These are phyloP conservation scores for Ustilago trichophora DNA, from an alignment of 1,284 basidiomycete genomes.

Conservation along the genomic window DNA sequence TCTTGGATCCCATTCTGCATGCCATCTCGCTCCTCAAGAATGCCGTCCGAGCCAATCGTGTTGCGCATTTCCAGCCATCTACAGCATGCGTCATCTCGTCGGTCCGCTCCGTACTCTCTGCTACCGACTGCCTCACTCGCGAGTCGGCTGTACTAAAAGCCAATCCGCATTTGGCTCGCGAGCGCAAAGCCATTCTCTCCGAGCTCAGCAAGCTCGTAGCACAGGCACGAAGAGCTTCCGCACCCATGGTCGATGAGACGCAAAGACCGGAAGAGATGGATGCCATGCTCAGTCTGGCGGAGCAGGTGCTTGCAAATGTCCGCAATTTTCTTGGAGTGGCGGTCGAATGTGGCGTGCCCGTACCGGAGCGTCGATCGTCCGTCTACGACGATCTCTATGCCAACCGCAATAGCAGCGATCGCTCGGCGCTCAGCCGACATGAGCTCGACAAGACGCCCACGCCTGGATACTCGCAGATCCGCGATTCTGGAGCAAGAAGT, in stretches of 20 bases:
- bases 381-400: constrained; percentile 57
- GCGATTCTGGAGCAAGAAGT: constrained; percentile 12
- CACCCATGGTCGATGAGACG: constrained; percentile 49
- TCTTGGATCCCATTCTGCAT: constrained; percentile 74
- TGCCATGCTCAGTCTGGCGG: constrained; percentile 68
- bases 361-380: constrained; percentile 70
- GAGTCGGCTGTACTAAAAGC: constrained; percentile 78
- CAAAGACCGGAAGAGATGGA: constrained; percentile 65
- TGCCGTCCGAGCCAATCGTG: constrained; percentile 79
- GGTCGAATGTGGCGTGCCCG: constrained; percentile 79
- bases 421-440: constrained; percentile 2
- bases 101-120: constrained; percentile 85
- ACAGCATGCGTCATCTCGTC: constrained; percentile 86
- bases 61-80: constrained; percentile 76
- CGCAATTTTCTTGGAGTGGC: constrained; percentile 73
- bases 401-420: constrained; percentile 8
- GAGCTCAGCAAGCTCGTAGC: constrained; percentile 84
- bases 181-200: constrained; percentile 83
- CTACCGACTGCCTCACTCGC: constrained; percentile 84
- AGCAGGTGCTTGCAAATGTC: constrained; percentile 69
- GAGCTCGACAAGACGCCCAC: constrained; percentile 60
- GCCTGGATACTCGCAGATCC: constrained; percentile 41
- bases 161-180: constrained; percentile 76
- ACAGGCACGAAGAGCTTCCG: constrained; percentile 78
- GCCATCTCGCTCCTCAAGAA: constrained; percentile 84